A percentile compares a stretch with the other conserved stretches of the same genome.
These are phyloP conservation scores for Ceratobasidium sp. DNA, from an alignment of 1,284 basidiomycete genomes.

Conservation along the genomic window DNA sequence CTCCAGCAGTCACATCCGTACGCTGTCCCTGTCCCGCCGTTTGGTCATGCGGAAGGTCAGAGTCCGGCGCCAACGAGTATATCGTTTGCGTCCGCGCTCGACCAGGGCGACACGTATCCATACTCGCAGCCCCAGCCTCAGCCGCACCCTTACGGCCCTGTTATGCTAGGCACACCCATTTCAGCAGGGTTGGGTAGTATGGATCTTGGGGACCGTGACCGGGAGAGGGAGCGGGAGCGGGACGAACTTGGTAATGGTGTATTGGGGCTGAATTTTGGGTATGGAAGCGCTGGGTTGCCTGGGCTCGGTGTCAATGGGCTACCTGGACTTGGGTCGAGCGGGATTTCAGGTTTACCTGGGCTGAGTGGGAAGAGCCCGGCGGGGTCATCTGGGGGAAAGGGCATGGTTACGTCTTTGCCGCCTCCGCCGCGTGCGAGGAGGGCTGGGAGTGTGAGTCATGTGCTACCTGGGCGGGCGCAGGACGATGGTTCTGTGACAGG, in stretches of 20 bases:
- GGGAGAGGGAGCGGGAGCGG: slow-evolving; percentile 17
- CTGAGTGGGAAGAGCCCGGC: background rate
- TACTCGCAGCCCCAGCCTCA: background rate
- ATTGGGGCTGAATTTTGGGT: slow-evolving; percentile 14
- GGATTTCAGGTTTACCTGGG: background rate
- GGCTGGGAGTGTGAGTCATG: slow-evolving; percentile 37
- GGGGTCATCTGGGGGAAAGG: background rate
- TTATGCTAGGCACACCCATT: slow-evolving; percentile 34
- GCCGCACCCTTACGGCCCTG: slow-evolving; percentile 4
- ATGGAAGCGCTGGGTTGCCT: slow-evolving; percentile 6
- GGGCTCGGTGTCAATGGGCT: slow-evolving; percentile 3
- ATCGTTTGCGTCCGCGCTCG: slow-evolving; percentile 20
- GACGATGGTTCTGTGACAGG: background rate
- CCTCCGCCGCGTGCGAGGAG: slow-evolving; percentile 29
- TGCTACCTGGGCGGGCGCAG: slow-evolving; percentile 19
- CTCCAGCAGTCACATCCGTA: slow-evolving; percentile 5
- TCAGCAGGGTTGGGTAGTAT: slow-evolving; percentile 38
- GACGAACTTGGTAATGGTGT: slow-evolving; percentile 5
- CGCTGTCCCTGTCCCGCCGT: background rate
- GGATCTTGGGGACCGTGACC: slow-evolving; percentile 25
- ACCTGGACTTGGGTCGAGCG: background rate
- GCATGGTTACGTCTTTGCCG: slow-evolving; percentile 28
- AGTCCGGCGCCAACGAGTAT: slow-evolving; percentile 22
- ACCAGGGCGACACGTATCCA: slow-evolving; percentile 4
- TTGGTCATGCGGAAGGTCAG: background rate